Conservation (phyloP, 1,284 basidiomycete genomes). For the Ganoderma sp. region DNA sequence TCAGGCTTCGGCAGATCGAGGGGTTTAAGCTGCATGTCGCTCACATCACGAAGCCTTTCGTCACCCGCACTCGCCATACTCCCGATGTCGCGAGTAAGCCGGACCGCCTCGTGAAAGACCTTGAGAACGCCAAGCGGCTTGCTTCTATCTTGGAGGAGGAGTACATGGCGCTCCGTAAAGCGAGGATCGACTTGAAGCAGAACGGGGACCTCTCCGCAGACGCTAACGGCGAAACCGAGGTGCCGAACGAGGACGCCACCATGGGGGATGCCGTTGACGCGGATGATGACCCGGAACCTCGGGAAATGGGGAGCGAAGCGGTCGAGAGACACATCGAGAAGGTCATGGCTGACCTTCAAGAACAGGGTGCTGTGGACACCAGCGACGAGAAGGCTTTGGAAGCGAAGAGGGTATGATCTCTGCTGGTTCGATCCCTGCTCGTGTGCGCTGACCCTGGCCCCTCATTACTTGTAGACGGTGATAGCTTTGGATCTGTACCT, state of each 20-base stretch:
- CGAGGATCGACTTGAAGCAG: conserved; percentile 44
- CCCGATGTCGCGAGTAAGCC: conserved; percentile 82
- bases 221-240: conserved; percentile 30
- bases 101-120: conserved; percentile 79
- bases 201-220: conserved; percentile 26
- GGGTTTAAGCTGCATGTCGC: conserved; percentile 91
- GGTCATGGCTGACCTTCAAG: conserved; percentile 67
- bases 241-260: conserved; percentile 48
- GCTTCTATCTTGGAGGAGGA: conserved; percentile 77
- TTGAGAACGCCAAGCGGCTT: conserved; percentile 73
- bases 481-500: conserved; percentile 85
- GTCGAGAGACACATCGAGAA: conserved; percentile 80
- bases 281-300: conserved; percentile 61
- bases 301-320: conserved; percentile 67
- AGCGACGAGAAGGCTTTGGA: conserved; percentile 69
- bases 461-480: conserved; percentile 55
- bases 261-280: conserved; percentile 53
- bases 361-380: conserved; percentile 62
- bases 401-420: conserved; percentile 64
- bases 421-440: conserved; percentile 22
- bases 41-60: conserved; percentile 80
- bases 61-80: conserved; percentile 76
- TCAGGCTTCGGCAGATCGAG: conserved; percentile 70
- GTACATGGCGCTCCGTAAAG: conserved; percentile 55
- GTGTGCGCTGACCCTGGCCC: conserved; percentile 15